These are phyloP conservation scores for Penicillium paneum DNA, from an alignment of 2,329 filamentous ascomycete genomes.

Conservation along the genomic window DNA sequence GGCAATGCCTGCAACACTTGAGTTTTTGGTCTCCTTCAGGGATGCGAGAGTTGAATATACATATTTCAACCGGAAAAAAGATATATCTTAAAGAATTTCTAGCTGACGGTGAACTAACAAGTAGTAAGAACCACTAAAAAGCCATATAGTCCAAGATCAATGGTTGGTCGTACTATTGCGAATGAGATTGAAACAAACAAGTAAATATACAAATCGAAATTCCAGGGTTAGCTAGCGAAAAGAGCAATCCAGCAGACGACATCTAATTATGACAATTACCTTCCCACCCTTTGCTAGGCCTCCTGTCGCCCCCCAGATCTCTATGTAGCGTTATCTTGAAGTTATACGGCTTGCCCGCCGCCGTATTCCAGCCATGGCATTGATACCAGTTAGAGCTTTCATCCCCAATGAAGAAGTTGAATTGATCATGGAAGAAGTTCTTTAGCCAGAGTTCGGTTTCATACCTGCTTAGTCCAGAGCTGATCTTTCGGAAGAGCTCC, in stretches of 20 bases:
- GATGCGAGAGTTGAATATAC: background rate
- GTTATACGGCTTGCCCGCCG: background rate
- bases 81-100: background rate
- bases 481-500: slow-evolving; percentile 1
- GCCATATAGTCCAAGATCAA: too few relatives aligned
- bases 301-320: background rate
- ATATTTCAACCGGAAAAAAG: background rate
- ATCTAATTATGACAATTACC: background rate
- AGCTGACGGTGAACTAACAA: too few relatives aligned
- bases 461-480: slow-evolving; percentile 1
- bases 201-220: too few relatives aligned
- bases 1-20: slow-evolving; percentile 2
- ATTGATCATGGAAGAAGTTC: background rate
- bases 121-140: too few relatives aligned
- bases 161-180: too few relatives aligned
- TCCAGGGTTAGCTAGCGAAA: background rate
- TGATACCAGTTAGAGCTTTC: slow-evolving; percentile 2
- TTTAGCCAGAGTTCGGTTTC: slow-evolving; percentile 3
- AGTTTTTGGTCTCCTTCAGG: slow-evolving; percentile 3
- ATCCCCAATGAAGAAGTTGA: slow-evolving; percentile 1
- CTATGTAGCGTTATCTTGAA: background rate
- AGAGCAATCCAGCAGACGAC: background rate
- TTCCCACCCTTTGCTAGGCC: background rate
- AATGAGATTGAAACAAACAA: too few relatives aligned
- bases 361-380: slow-evolving; percentile 1